Percentiles rank a stretch among this genome's conserved stretches.
phyloP scores from a whole-genome alignment of 2,329 filamentous ascomycete genomes.

The Fusarium paranaense region DNA sequence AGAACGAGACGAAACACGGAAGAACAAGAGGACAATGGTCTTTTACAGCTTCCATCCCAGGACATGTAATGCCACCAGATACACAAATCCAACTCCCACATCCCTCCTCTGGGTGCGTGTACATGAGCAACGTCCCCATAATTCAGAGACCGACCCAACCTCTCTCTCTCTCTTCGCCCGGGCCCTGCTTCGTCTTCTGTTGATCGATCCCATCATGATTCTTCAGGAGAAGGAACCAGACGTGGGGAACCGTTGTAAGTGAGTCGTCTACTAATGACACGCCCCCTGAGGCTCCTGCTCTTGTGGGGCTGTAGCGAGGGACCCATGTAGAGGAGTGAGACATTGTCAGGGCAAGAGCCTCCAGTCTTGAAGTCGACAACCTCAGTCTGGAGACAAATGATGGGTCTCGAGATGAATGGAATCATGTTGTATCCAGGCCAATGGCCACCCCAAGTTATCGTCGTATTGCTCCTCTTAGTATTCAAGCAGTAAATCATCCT shows the following conservation, averaged over 20 bases:
- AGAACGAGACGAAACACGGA: neutral
- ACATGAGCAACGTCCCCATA: slow-evolving; percentile 4
- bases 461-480: neutral
- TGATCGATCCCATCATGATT: neutral
- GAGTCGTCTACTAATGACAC: neutral
- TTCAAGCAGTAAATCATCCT: neutral
- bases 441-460: neutral
- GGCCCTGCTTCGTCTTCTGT: neutral
- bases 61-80: neutral
- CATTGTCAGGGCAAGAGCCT: neutral
- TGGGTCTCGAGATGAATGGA: neutral
- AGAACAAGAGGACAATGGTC: neutral
- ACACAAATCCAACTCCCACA: slow-evolving; percentile 1
- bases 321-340: neutral
- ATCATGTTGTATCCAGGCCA: neutral
- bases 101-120: slow-evolving; percentile 6
- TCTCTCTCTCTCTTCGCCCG: neutral
- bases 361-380: neutral
- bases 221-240: slow-evolving; percentile 1
- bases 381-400: neutral
- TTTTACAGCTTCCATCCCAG: neutral
- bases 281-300: neutral
- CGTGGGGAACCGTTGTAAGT: neutral
- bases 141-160: neutral
- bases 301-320: neutral